Conservation (phyloP, 2,329 filamentous ascomycete species). For the Arachnopeziza araneosa region DNA sequence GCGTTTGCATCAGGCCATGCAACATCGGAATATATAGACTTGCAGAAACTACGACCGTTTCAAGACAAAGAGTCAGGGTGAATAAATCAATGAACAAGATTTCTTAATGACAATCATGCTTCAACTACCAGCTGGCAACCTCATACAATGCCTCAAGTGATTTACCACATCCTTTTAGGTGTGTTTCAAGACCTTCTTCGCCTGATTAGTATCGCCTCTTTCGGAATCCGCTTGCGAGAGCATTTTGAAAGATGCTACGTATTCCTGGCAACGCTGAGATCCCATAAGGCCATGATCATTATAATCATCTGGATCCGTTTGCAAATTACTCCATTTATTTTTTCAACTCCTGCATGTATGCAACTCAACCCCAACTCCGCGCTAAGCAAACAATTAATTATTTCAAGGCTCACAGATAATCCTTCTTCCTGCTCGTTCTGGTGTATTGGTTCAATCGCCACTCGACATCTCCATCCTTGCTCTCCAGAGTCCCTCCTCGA, state of each 20-base stretch:
- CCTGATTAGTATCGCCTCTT: neutral
- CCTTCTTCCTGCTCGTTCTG: slow-evolving; percentile 88
- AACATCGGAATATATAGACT: too few species aligned
- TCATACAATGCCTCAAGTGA: neutral
- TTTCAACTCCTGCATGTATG: neutral
- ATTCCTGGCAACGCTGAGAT: neutral
- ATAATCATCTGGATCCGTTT: slow-evolving; percentile 8
- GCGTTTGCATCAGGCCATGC: too few species aligned
- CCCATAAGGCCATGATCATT: neutral
- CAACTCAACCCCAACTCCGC: slow-evolving; percentile 25
- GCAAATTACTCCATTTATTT: slow-evolving; percentile 1
- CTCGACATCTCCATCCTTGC: slow-evolving; percentile 91
- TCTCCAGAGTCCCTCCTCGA: slow-evolving; percentile 82
- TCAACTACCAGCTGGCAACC: neutral
- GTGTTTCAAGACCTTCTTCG: neutral
- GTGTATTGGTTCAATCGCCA: slow-evolving; percentile 97
- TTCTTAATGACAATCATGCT: neutral
- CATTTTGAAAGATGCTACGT: neutral
- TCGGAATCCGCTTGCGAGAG: neutral
- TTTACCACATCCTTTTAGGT: neutral
- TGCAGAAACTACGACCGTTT: too few species aligned
- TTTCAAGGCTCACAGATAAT: slow-evolving; percentile 62
- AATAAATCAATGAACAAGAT: neutral
- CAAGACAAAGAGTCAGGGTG: neutral
- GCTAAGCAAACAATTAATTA: slow-evolving; percentile 26